Percentiles rank a stretch among this genome's conserved stretches.
phyloP scores from a whole-genome alignment of 805 yeast species.

The Monosporozyma solicola region DNA sequence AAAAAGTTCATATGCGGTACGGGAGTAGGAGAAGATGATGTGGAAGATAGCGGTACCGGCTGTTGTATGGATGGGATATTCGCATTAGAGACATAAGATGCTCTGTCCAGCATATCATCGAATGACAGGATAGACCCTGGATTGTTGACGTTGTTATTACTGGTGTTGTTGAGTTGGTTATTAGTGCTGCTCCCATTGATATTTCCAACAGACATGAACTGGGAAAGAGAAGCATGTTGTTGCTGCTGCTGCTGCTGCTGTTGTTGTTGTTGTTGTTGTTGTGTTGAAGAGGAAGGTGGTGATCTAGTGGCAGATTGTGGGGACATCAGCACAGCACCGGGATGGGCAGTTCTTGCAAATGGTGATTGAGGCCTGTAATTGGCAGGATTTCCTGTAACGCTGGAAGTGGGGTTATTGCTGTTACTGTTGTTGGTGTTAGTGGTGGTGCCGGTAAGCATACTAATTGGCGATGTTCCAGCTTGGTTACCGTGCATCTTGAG shows the following conservation, averaged over 20 bases:
- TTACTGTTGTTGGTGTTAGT: not conserved
- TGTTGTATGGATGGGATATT: not conserved
- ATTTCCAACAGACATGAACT: not conserved
- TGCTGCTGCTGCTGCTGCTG: not conserved
- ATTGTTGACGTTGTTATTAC: not conserved
- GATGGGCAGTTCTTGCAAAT: constrained; percentile 29
- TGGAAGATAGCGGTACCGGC: not conserved
- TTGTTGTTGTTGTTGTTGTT: not conserved
- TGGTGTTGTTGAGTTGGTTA: no score
- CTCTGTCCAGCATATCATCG: not conserved
- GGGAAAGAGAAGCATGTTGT: not conserved
- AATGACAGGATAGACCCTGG: not conserved
- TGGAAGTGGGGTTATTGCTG: not conserved
- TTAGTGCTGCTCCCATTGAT: not conserved
- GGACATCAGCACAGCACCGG: constrained; percentile 34
- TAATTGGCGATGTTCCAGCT: not conserved
- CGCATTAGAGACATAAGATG: not conserved
- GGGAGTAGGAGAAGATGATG: not conserved
- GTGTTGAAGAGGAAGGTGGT: not conserved
- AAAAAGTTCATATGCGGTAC: not conserved
- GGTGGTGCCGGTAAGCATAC: not conserved
- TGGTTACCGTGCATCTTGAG: not conserved
- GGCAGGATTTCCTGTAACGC: not conserved
- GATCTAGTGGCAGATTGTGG: constrained; percentile 19
- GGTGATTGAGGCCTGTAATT: constrained; percentile 6